Conservation (phyloP, 768 basidiomycete species). For the Agrocybe pediades region DNA sequence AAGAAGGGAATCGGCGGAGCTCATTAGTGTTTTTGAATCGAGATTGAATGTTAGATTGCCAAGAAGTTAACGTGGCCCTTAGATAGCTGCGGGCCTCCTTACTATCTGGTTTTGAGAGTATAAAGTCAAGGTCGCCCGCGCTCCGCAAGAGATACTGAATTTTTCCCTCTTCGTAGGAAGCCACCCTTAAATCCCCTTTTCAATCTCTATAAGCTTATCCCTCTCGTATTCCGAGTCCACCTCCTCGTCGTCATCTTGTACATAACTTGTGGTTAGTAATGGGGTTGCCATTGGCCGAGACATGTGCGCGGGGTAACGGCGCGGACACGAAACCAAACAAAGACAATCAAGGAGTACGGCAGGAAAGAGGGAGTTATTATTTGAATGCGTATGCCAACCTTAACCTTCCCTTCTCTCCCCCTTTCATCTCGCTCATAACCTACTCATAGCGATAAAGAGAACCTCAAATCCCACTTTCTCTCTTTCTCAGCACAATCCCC, state of each 20-base stretch:
- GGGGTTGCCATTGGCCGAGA: conserved; percentile 16
- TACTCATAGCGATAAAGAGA: conserved; percentile 1
- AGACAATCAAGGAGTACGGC: conserved; percentile 20
- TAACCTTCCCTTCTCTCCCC: conserved; percentile 11
- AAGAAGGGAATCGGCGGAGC: not conserved
- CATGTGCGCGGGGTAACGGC: conserved; percentile 17
- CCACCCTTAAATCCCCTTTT: not conserved
- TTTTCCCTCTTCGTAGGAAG: not conserved
- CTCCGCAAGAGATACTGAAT: not conserved
- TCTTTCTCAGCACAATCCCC: too few relatives aligned
- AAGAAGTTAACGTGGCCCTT: not conserved
- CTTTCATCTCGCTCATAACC: conserved; percentile 2
- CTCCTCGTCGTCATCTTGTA: not conserved
- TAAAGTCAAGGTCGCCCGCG: not conserved
- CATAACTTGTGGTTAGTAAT: conserved; percentile 1
- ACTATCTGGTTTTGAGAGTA: not conserved
- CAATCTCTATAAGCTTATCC: not conserved
- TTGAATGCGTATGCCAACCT: conserved; percentile 14
- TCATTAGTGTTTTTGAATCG: not conserved
- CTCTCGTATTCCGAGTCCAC: not conserved
- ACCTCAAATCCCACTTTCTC: conserved; percentile 9
- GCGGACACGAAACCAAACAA: conserved; percentile 19
- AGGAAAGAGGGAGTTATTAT: conserved; percentile 10
- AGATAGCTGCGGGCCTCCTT: not conserved
- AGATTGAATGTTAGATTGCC: not conserved